phyloP scores from a whole-genome alignment of 1,139 yeast genomes.

The Blastobotrys proliferans region DNA sequence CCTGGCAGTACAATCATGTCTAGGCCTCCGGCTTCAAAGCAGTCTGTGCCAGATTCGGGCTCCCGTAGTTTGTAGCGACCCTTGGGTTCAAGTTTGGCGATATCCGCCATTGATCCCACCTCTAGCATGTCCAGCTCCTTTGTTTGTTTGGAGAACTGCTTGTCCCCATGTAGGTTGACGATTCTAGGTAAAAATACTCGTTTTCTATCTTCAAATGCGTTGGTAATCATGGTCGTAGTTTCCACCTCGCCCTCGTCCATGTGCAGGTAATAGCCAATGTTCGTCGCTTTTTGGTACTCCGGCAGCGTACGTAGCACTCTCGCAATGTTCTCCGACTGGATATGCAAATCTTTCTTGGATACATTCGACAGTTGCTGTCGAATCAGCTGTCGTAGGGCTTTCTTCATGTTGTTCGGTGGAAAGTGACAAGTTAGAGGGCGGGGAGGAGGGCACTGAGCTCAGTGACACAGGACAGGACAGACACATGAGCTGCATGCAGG shows the following conservation, averaged over 20 bases:
- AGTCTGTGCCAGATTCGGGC: conserved; percentile 40
- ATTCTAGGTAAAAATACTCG: conserved; percentile 38
- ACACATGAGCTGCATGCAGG: no score
- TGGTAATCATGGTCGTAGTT: conserved; percentile 48
- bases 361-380: conserved; percentile 17
- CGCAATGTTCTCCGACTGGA: conserved; percentile 21
- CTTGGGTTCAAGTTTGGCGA: conserved; percentile 50
- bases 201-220: conserved; percentile 44
- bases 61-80: conserved; percentile 70
- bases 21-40: conserved; percentile 41
- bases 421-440: no score
- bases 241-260: conserved; percentile 62
- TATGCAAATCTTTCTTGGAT: conserved; percentile 17
- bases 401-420: conserved; percentile 17
- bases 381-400: conserved; percentile 24
- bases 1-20: conserved; percentile 84
- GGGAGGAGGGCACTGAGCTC: no score
- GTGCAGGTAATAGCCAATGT: conserved; percentile 60
- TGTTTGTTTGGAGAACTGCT: conserved; percentile 33
- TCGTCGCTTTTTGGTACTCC: conserved; percentile 43
- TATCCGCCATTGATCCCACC: conserved; percentile 42
- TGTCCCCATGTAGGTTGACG: conserved; percentile 18
- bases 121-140: conserved; percentile 58
- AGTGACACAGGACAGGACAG: no score
- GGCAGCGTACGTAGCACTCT: conserved; percentile 35